Evolutionary conservation across 2,329 filamentous ascomycete genomes (phyloP).

Genomic region (Pyrenophora graminea): DNA sequence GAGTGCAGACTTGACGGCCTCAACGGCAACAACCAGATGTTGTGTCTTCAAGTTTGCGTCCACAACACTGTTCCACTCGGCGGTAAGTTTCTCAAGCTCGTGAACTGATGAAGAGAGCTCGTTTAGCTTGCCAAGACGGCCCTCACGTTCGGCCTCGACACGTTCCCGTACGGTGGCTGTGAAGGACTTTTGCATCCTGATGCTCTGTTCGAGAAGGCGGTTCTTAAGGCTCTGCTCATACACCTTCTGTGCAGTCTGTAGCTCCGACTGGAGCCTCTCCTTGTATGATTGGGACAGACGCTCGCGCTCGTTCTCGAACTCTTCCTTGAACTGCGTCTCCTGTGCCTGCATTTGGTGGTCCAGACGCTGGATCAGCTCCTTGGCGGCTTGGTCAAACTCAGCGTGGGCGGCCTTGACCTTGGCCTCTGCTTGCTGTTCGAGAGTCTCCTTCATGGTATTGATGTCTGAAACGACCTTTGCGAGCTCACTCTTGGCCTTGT

Average conservation of each 20-base stretch:
- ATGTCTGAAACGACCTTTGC: slow-evolving; percentile 79
- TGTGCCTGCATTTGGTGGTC: slow-evolving; percentile 81
- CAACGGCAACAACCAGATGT: slow-evolving; percentile 92
- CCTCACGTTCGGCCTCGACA: slow-evolving; percentile 86
- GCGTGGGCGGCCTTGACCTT: slow-evolving; percentile 72
- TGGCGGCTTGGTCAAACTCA: slow-evolving; percentile 85
- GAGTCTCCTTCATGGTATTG: slow-evolving; percentile 69
- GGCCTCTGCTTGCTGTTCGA: slow-evolving; percentile 71
- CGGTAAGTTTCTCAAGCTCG: slow-evolving; percentile 85
- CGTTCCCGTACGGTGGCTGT: slow-evolving; percentile 74
- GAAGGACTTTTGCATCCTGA: slow-evolving; percentile 85
- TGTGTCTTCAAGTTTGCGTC: slow-evolving; percentile 91
- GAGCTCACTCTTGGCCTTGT: slow-evolving; percentile 84
- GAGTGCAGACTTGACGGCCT: slow-evolving; percentile 84
- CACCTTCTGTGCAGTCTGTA: slow-evolving; percentile 78
- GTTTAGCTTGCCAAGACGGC: slow-evolving; percentile 81
- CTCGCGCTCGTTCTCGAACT: slow-evolving; percentile 87
- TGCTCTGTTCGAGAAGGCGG: slow-evolving; percentile 84
- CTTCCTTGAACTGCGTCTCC: slow-evolving; percentile 79
- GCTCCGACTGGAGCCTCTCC: slow-evolving; percentile 75
- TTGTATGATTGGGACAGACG: slow-evolving; percentile 78
- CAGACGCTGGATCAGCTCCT: slow-evolving; percentile 84
- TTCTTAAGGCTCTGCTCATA: slow-evolving; percentile 84
- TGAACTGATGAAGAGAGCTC: slow-evolving; percentile 77
- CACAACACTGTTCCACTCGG: slow-evolving; percentile 87